Conservation (phyloP, 2,329 filamentous ascomycete genomes). For the Sclerotinia trifoliorum region DNA sequence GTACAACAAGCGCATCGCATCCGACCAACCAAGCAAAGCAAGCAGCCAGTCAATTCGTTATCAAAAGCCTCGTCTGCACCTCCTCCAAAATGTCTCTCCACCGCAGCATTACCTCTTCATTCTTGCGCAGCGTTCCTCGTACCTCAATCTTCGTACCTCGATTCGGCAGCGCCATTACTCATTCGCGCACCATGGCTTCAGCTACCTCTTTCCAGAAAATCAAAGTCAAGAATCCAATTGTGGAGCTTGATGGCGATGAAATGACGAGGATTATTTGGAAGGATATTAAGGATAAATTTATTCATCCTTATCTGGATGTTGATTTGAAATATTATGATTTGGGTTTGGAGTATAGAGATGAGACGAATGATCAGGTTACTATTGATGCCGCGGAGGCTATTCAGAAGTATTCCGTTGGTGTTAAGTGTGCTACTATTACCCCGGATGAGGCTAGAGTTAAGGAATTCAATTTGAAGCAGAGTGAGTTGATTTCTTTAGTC, state of each 20-base stretch:
- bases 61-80: constrained; percentile 1
- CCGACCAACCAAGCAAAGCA: background rate
- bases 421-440: constrained; percentile 99
- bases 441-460: constrained; percentile 94
- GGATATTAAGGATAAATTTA: constrained; percentile 99
- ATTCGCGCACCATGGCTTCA: constrained; percentile 53
- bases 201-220: constrained; percentile 70
- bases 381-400: constrained; percentile 94
- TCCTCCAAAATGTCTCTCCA: constrained; percentile 10
- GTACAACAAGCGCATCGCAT: constrained; percentile 13
- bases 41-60: constrained; percentile 2
- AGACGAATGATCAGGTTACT: constrained; percentile 96
- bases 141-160: constrained; percentile 11
- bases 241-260: constrained; percentile 92
- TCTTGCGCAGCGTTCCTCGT: constrained; percentile 13
- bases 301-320: constrained; percentile 91
- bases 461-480: constrained; percentile 99
- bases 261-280: constrained; percentile 99
- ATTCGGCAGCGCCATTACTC: constrained; percentile 34
- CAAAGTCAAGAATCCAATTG: constrained; percentile 98
- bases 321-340: constrained; percentile 98
- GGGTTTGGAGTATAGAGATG: constrained; percentile 88
- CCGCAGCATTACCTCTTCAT: constrained; percentile 13
- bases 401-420: constrained; percentile 97
- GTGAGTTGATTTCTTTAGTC: constrained; percentile 49